Conservation (phyloP, 345 rosid species). For the Barbarea vulgaris region DNA sequence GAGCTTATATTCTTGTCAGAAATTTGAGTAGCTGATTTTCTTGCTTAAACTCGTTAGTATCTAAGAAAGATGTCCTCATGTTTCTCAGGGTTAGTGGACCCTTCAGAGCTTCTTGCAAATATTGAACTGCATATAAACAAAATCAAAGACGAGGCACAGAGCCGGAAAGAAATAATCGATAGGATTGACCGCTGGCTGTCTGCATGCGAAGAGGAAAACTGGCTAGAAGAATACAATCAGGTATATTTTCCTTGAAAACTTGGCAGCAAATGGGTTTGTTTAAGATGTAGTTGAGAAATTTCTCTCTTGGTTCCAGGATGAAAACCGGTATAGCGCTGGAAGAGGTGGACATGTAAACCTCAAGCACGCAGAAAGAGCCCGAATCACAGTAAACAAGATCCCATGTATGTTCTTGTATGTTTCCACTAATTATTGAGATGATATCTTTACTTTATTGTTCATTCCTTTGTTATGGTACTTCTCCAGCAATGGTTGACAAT, state of each 20-base stretch:
- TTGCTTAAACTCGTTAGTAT: background rate
- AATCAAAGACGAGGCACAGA: conserved; percentile 74
- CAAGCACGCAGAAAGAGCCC: conserved; percentile 90
- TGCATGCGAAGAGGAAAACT: conserved; percentile 95
- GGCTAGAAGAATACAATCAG: conserved; percentile 93
- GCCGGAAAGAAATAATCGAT: conserved; percentile 91
- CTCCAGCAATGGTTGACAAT: conserved; percentile 84
- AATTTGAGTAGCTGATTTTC: background rate
- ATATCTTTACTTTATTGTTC: conserved; percentile 13
- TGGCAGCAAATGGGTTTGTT: background rate
- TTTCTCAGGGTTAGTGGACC: conserved; percentile 76
- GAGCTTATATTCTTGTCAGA: background rate
- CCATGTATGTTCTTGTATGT: conserved; percentile 56
- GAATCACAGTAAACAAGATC: conserved; percentile 77
- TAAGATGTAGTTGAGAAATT: background rate
- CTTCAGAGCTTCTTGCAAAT: conserved; percentile 80
- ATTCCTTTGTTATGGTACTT: background rate
- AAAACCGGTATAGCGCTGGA: conserved; percentile 79
- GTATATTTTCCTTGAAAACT: conserved; percentile 35
- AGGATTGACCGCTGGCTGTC: conserved; percentile 88
- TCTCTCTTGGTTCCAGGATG: conserved; percentile 54
- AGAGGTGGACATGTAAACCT: conserved; percentile 92
- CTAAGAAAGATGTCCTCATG: background rate
- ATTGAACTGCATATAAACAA: conserved; percentile 78
- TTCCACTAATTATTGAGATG: background rate